Evolutionary conservation across 148 eudicot species (phyloP).

Genomic region (Fagopyrum homotropicum): DNA sequence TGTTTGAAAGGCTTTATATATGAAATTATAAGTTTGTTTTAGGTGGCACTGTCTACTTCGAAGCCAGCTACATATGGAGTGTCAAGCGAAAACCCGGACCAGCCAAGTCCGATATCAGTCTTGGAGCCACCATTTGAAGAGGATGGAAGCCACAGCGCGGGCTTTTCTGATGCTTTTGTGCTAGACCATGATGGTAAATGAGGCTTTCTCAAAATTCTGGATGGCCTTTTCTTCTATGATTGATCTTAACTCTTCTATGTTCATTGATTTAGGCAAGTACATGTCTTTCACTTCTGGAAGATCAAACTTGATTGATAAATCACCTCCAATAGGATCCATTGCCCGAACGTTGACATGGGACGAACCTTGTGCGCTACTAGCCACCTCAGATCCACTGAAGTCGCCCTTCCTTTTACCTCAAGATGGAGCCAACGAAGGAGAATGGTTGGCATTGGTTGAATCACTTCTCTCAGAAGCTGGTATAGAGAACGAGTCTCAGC

Average conservation of each 20-base stretch:
- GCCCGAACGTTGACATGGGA: slow-evolving; percentile 83
- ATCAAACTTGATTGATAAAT: slow-evolving; percentile 82
- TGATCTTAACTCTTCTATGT: neutral
- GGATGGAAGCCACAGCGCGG: slow-evolving; percentile 36
- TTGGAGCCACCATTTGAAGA: slow-evolving; percentile 65
- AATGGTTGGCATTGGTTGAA: slow-evolving; percentile 51
- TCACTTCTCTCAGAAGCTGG: slow-evolving; percentile 63
- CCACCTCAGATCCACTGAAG: slow-evolving; percentile 29
- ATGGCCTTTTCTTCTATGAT: neutral
- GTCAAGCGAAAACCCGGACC: slow-evolving; percentile 60
- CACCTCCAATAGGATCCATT: slow-evolving; percentile 91
- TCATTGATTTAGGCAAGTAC: slow-evolving; percentile 40
- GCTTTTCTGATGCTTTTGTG: slow-evolving; percentile 27
- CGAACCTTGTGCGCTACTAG: slow-evolving; percentile 38
- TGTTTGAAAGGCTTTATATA: neutral
- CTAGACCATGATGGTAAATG: slow-evolving; percentile 50
- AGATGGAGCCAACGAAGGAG: slow-evolving; percentile 49
- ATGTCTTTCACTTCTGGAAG: slow-evolving; percentile 25
- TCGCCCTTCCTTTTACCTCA: slow-evolving; percentile 26
- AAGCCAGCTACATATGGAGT: slow-evolving; percentile 30
- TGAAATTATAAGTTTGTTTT: slow-evolving; percentile 16
- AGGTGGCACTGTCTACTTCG: slow-evolving; percentile 37
- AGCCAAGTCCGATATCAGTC: slow-evolving; percentile 93
- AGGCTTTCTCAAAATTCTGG: neutral
- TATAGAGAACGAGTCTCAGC: slow-evolving; percentile 30